Base-by-base conservation (phyloP, 2,329 filamentous ascomycete species). In the Nigrospora sphaerica region DNA sequence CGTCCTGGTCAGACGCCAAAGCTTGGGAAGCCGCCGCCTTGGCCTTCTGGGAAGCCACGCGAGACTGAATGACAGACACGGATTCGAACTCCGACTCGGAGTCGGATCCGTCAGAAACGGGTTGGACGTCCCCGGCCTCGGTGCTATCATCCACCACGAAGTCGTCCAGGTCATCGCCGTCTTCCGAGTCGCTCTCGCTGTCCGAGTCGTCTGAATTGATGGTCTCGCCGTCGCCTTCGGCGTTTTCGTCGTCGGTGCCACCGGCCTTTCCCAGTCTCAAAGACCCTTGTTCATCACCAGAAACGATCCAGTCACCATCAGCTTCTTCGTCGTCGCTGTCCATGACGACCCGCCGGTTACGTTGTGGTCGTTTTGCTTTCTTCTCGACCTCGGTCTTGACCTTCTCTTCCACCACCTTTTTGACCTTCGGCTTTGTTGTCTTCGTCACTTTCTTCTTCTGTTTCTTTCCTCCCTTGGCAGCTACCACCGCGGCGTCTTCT, bases 201-300 rank as follows among this genome's bases (percentile, higher is more conserved):
- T 78, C 80, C 9, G 76, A 87, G 57, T 93, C 86, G 31, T 86
- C 81, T 0, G 84, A 81, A 34, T 78, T 78, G 42, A 95, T 73
- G 62, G 81, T 88, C 47, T 95, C 87, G 18, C 89, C 91, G 4
- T 85, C 88, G 2, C 89, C 89, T 61, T 95, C 91, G 3, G 86
- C 88, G 60, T 95, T 81, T 63, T 95, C 89, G 52, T 95, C 88
- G 44, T 89, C 86, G n/a, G 81, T 79, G 4, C 87, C 88, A n/a
- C 88, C 89, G 39, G 87, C 86, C 60, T 83, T 86, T 41, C 86
- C 88, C 14, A 91, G 72, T n/a, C 72, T 71, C 4, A 83, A 60
- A 1, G 73, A 60, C 0, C 75, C 73, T 39, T 77, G 81, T 58
- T 93, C 73, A 11, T 78, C 73, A 47, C 86, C 82, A 0, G 81